phyloP scores from a whole-genome alignment of 441 rosid species.

The Erodium trifolium region DNA sequence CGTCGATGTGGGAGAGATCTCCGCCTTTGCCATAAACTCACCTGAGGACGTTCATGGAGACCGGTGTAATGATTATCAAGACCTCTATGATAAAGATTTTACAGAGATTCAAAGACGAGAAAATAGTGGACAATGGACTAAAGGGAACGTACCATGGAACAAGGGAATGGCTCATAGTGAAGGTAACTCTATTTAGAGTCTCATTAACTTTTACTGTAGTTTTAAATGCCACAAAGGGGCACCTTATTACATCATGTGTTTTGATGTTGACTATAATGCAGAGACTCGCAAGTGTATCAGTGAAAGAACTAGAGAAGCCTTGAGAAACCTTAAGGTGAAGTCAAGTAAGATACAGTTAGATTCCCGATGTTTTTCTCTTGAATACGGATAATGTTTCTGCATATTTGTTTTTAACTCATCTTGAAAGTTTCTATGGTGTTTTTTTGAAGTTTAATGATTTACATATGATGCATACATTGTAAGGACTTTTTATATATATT shows the following conservation, averaged over 20 bases:
- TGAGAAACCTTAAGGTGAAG: conserved; percentile 91
- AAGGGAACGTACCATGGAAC: conserved; percentile 85
- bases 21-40: conserved; percentile 12
- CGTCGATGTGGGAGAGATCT: conserved; percentile 22
- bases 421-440: too few species aligned
- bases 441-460: too few species aligned
- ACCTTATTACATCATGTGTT: not conserved
- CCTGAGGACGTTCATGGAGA: conserved; percentile 21
- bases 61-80: not conserved
- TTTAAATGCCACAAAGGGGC: too few species aligned
- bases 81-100: not conserved
- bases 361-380: conserved; percentile 18
- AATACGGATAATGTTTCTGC: not conserved
- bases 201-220: too few species aligned
- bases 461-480: too few species aligned
- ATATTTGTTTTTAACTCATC: too few species aligned
- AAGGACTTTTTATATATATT: too few species aligned
- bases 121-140: conserved; percentile 60
- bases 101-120: conserved; percentile 45
- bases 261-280: conserved; percentile 22
- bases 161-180: conserved; percentile 61
- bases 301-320: conserved; percentile 70
- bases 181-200: conserved; percentile 33
- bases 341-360: conserved; percentile 54
- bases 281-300: conserved; percentile 66